Percentiles rank a stretch among this genome's conserved stretches.
Conservation (phyloP, 805 yeast genomes). For the Sungouiella blattae region DNA sequence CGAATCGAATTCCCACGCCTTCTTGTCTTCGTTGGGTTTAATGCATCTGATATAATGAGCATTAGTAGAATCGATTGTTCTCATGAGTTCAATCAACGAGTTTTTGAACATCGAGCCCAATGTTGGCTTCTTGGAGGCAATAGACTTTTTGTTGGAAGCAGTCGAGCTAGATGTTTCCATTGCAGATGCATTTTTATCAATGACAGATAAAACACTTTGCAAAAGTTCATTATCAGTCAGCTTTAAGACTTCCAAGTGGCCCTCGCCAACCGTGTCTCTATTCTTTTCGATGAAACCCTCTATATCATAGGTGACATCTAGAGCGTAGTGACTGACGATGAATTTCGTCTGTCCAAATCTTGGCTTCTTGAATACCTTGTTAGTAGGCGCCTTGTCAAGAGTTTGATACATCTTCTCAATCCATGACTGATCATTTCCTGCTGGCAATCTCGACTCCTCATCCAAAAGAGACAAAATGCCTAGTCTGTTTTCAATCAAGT, state of each 20-base stretch:
- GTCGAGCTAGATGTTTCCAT: constrained; percentile 37
- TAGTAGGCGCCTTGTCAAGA: constrained; percentile 72
- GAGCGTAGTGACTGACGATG: constrained; percentile 89
- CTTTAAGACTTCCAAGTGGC: constrained; percentile 81
- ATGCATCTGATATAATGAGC: constrained; percentile 97
- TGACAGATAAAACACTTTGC: constrained; percentile 57
- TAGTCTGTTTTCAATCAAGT: constrained; percentile 80
- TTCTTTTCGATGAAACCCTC: constrained; percentile 97
- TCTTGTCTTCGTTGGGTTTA: constrained; percentile 91
- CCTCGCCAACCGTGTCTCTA: constrained; percentile 96
- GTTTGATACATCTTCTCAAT: constrained; percentile 84
- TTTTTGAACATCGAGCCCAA: constrained; percentile 91
- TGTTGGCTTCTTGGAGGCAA: constrained; percentile 77
- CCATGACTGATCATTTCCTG: constrained; percentile 93
- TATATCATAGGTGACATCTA: constrained; percentile 86
- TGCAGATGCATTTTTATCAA: constrained; percentile 56
- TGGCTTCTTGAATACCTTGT: constrained; percentile 82
- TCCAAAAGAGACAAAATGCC: constrained; percentile 88
- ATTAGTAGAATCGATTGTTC: constrained; percentile 87
- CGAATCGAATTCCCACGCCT: constrained; percentile 94
- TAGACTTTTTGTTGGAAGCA: constrained; percentile 33
- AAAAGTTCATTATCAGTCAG: constrained; percentile 66
- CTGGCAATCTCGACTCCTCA: constrained; percentile 92
- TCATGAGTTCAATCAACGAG: constrained; percentile 89
- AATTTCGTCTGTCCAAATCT: constrained; percentile 91